Conservation (phyloP, 108 stramenopile genomes). For the Nitzschia sp. region DNA sequence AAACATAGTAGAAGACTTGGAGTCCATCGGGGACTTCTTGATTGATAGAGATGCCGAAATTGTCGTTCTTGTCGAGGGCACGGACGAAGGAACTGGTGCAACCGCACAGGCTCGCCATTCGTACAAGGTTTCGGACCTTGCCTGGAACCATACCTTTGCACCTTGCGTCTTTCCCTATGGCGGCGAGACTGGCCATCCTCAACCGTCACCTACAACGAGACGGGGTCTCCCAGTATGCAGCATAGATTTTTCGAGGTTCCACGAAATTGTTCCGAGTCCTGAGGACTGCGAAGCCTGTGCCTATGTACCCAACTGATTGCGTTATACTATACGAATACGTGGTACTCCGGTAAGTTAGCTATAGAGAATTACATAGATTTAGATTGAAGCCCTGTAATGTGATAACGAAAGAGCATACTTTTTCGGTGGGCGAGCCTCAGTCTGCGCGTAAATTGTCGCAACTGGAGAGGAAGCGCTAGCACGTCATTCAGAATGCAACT, state of each 20-base stretch:
- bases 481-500: constrained; percentile 2
- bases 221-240: constrained; percentile 9
- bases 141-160: constrained; percentile 85
- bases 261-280: constrained; percentile 53
- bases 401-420: too few relatives aligned
- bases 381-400: too few relatives aligned
- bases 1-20: constrained; percentile 4
- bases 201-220: constrained; percentile 2
- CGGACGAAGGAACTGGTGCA: constrained; percentile 87
- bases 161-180: constrained; percentile 74
- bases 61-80: constrained; percentile 95
- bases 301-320: constrained; percentile 22
- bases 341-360: too few relatives aligned
- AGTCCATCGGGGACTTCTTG: constrained; percentile 64
- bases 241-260: constrained; percentile 76
- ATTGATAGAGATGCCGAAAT: constrained; percentile 89
- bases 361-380: too few relatives aligned
- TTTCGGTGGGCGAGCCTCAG: too few relatives aligned
- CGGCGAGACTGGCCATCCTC: background rate
- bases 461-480: background rate
- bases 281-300: constrained; percentile 26
- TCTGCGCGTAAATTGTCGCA: too few relatives aligned
- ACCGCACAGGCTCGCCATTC: constrained; percentile 92
- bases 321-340: too few relatives aligned
- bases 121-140: constrained; percentile 78